Evolutionary conservation across 352 stramenopile species (phyloP).

Genomic region (Blastocystis sp.): DNA sequence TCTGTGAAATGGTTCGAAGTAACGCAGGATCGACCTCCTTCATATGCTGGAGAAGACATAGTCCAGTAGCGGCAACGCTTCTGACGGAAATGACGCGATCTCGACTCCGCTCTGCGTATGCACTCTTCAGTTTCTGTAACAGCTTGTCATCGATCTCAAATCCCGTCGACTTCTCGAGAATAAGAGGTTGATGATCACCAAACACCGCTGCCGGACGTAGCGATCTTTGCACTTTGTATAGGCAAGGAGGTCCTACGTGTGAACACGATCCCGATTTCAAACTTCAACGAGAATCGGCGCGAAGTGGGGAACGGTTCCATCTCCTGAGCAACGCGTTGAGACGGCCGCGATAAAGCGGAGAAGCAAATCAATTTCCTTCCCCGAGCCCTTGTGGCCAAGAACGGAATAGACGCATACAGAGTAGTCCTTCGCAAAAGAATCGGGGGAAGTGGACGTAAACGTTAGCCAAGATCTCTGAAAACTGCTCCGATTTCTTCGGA

Average conservation of each 20-base stretch:
- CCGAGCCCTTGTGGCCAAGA: neutral
- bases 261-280: neutral
- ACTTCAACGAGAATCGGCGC: conserved; percentile 36
- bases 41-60: conserved; percentile 52
- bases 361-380: conserved; percentile 13
- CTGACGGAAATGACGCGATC: conserved; percentile 50
- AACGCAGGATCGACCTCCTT: neutral
- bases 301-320: conserved; percentile 1
- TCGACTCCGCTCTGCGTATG: conserved; percentile 49
- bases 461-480: conserved; percentile 13
- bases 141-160: conserved; percentile 23
- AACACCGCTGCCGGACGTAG: conserved; percentile 24
- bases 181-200: conserved; percentile 37
- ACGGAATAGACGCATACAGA: conserved; percentile 45
- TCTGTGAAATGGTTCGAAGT: neutral
- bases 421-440: conserved; percentile 40
- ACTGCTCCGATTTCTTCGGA: conserved; percentile 51
- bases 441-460: conserved; percentile 10
- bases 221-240: conserved; percentile 41
- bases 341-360: conserved; percentile 14
- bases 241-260: conserved; percentile 29
- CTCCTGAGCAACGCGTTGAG: conserved; percentile 27
- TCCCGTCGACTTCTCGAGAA: conserved; percentile 18
- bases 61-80: conserved; percentile 2
- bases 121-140: conserved; percentile 12